Percentiles rank a stretch among this genome's conserved stretches.
These are phyloP conservation scores for Chlorella vulgaris DNA, from an alignment of 139 green algal genomes.

Conservation along the genomic window DNA sequence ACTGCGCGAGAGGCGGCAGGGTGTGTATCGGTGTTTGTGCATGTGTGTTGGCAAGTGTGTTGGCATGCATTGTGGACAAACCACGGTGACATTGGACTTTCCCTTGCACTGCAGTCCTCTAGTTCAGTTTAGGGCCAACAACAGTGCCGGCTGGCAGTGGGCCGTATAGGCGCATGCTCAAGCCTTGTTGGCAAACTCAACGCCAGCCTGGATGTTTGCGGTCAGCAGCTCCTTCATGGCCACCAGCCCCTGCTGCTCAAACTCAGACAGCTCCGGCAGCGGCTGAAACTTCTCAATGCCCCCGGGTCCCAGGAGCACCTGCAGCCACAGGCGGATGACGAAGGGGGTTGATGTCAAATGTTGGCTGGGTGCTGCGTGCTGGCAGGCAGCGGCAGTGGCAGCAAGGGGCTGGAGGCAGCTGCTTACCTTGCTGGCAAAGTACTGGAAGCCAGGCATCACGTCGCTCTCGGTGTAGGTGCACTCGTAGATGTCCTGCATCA, in stretches of 20 bases:
- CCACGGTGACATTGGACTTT: neutral
- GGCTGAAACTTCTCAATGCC: constrained; percentile 83
- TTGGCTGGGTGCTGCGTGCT: neutral
- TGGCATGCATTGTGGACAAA: neutral
- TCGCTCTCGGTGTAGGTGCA: constrained; percentile 74
- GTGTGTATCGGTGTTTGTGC: too few species aligned
- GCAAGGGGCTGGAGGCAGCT: constrained; percentile 32
- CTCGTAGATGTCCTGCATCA: constrained; percentile 61
- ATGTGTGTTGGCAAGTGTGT: neutral
- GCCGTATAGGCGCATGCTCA: neutral
- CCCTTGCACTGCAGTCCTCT: neutral
- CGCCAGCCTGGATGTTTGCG: constrained; percentile 85
- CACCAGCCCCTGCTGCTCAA: constrained; percentile 78
- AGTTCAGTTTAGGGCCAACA: neutral
- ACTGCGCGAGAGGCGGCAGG: too few species aligned
- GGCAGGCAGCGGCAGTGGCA: neutral
- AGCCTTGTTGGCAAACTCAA: constrained; percentile 75
- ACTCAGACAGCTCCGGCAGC: constrained; percentile 79
- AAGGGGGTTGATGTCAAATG: neutral
- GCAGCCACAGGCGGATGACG: constrained; percentile 71
- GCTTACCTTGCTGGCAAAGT: constrained; percentile 73
- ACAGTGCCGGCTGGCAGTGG: neutral
- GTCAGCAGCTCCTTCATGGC: constrained; percentile 65
- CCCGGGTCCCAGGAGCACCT: constrained; percentile 79
- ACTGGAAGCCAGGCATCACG: constrained; percentile 58